Evolutionary conservation across 257 asterid genomes (phyloP).

Genomic region (Marsdenia floribunda): DNA sequence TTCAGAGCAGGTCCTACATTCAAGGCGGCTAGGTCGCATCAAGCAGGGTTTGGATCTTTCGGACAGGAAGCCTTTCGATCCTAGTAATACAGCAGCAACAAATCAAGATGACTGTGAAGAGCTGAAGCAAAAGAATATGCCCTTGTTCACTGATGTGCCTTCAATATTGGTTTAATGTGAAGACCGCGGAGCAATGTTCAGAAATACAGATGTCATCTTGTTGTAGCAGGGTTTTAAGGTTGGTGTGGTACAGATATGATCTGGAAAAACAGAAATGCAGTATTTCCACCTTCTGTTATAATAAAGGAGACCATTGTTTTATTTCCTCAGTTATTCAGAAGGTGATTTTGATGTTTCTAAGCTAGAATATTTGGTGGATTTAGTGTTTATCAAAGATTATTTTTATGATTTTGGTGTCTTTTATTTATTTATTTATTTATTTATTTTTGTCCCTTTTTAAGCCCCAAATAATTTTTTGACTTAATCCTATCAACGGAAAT

Average conservation of each 20-base stretch:
- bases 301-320: not conserved
- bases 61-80: conserved; percentile 46
- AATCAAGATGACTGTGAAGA: conserved; percentile 39
- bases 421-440: too few species aligned
- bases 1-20: conserved; percentile 54
- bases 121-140: conserved; percentile 58
- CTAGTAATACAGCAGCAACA: conserved; percentile 21
- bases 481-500: too few species aligned
- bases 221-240: not conserved
- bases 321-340: not conserved
- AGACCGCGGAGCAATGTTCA: not conserved
- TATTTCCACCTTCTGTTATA: not conserved
- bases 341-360: not conserved
- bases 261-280: not conserved
- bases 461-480: too few species aligned
- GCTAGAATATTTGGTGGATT: too few species aligned
- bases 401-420: too few species aligned
- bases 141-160: conserved; percentile 49
- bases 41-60: conserved; percentile 50
- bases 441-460: too few species aligned
- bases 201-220: not conserved
- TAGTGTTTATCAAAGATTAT: too few species aligned
- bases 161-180: conserved; percentile 26
- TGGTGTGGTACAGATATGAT: not conserved
- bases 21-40: conserved; percentile 61